Percentiles rank a stretch among this genome's conserved stretches.
Evolutionary conservation across 2,329 filamentous ascomycete genomes (phyloP).

Genomic region (Hymenoscyphus infarciens): DNA sequence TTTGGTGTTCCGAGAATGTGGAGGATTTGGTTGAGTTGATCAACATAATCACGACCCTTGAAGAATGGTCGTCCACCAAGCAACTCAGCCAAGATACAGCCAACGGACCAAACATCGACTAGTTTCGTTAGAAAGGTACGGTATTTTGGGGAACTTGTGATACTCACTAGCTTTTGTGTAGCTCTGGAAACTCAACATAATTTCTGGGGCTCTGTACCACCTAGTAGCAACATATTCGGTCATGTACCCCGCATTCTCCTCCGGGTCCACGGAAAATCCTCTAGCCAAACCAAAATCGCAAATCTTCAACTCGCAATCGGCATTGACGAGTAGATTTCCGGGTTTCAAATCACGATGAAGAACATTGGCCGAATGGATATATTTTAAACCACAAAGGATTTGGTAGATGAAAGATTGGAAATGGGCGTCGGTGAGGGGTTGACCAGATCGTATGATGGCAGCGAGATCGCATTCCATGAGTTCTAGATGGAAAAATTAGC

Average conservation of each 20-base stretch:
- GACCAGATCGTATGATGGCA: conserved; percentile 94
- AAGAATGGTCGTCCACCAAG: conserved; percentile 97
- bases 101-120: conserved; percentile 99
- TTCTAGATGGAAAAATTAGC: conserved; percentile 52
- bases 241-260: conserved; percentile 99
- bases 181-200: conserved; percentile 99
- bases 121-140: conserved; percentile 17
- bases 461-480: conserved; percentile 99
- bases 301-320: conserved; percentile 98
- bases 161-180: conserved; percentile 99
- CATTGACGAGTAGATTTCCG: conserved; percentile 94
- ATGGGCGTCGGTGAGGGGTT: conserved; percentile 95
- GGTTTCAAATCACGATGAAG: conserved; percentile 96
- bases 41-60: conserved; percentile 98
- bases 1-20: conserved; percentile 97
- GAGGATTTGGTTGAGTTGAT: conserved; percentile 98
- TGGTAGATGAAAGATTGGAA: conserved; percentile 99
- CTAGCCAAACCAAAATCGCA: conserved; percentile 95
- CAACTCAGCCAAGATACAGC: conserved; percentile 94
- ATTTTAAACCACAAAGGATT: conserved; percentile 97
- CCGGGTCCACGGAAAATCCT: conserved; percentile 94
- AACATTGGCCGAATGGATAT: conserved; percentile 98
- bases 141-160: not conserved
- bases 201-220: conserved; percentile 98
- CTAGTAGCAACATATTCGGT: conserved; percentile 97